phyloP scores from a whole-genome alignment of 192 early-diverging fungal genomes.

The Borealophlyctis nickersoniae region DNA sequence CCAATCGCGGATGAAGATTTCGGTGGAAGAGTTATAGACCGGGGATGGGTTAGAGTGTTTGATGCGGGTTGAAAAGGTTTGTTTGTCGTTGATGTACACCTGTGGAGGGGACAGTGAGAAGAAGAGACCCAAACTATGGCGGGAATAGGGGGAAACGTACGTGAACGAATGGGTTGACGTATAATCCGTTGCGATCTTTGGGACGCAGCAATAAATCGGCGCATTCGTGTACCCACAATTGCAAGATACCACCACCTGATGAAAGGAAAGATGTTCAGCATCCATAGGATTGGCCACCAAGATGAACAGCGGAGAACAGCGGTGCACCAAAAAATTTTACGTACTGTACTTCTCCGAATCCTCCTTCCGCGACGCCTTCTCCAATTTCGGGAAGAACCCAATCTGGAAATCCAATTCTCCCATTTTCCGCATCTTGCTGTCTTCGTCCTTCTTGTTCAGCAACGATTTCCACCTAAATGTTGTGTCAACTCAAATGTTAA shows the following conservation, averaged over 20 bases:
- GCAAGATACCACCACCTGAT: conserved; percentile 8
- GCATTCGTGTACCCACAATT: conserved; percentile 22
- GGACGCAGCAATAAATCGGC: conserved; percentile 25
- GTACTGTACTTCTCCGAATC: conserved; percentile 18
- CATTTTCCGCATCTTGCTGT: conserved; percentile 7
- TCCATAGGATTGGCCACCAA: too few relatives aligned
- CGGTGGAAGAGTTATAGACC: conserved; percentile 10
- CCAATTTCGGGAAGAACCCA: conserved; percentile 29
- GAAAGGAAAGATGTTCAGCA: too few relatives aligned
- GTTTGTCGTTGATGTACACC: conserved; percentile 27
- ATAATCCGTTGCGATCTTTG: conserved; percentile 28
- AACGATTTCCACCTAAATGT: conserved; percentile 19
- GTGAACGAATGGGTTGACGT: conserved; percentile 26
- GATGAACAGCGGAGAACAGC: too few relatives aligned
- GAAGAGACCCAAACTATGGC: conserved; percentile 9
- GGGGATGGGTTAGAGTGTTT: conserved; percentile 30
- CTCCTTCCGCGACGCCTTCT: background rate
- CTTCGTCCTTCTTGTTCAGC: conserved; percentile 14
- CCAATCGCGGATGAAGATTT: conserved; percentile 31
- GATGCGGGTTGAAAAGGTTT: conserved; percentile 18
- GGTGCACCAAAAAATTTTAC: conserved; percentile 1
- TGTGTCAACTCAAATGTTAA: background rate
- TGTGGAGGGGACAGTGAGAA: background rate
- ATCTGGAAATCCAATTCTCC: conserved; percentile 17
- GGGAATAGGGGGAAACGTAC: background rate